phyloP scores from a whole-genome alignment of 2,329 filamentous ascomycete species.

The Whalleya microplaca region DNA sequence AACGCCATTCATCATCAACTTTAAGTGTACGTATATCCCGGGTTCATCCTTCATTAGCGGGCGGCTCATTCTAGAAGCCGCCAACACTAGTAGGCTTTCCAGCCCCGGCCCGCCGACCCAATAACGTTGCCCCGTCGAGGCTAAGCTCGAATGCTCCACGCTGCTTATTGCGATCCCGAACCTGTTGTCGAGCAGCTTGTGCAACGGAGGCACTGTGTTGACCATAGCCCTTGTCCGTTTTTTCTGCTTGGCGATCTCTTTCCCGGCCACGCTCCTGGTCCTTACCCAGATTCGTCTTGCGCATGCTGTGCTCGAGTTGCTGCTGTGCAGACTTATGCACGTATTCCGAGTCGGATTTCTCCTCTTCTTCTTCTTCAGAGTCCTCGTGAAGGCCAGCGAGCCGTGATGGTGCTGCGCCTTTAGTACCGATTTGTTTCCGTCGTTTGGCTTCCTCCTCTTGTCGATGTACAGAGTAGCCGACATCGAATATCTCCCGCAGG shows the following conservation, averaged over 20 bases:
- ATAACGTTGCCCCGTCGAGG: conserved; percentile 84
- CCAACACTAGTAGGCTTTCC: conserved; percentile 55
- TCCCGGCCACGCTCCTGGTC: conserved; percentile 57
- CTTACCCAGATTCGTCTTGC: conserved; percentile 72
- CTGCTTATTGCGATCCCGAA: conserved; percentile 66
- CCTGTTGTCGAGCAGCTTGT: conserved; percentile 80
- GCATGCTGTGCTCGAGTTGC: conserved; percentile 84
- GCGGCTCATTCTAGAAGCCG: conserved; percentile 29
- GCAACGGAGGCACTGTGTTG: conserved; percentile 86
- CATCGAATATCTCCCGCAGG: conserved; percentile 94
- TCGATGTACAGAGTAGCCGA: conserved; percentile 95
- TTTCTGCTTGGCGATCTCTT: conserved; percentile 47
- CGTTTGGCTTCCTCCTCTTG: conserved; percentile 96
- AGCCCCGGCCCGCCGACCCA: conserved; percentile 69
- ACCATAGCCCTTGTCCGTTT: conserved; percentile 68
- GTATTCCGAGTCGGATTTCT: conserved; percentile 55
- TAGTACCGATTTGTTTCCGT: conserved; percentile 79
- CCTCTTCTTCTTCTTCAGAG: conserved; percentile 63
- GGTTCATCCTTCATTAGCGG: conserved; percentile 5
- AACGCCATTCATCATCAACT: conserved; percentile 9
- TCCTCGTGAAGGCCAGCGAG: conserved; percentile 72
- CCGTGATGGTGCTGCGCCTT: conserved; percentile 61
- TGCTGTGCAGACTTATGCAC: conserved; percentile 53
- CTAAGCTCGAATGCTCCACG: conserved; percentile 90
- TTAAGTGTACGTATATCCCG: neutral